These are phyloP conservation scores for Panaeolus cyanescens DNA, from an alignment of 768 basidiomycete genomes.

Conservation along the genomic window DNA sequence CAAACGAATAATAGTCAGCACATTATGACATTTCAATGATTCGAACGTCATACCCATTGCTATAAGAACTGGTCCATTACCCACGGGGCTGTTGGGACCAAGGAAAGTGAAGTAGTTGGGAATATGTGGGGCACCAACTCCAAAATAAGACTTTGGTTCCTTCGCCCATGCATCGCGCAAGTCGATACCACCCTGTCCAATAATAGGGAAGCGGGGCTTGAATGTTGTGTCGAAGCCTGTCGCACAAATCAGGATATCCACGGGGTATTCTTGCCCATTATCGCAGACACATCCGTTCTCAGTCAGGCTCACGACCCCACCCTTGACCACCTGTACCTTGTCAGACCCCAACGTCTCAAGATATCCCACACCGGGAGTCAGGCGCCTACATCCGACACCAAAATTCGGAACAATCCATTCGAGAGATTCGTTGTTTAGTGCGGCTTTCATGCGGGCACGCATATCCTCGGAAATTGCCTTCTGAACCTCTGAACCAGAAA, in stretches of 20 bases:
- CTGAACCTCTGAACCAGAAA: slow-evolving; percentile 33
- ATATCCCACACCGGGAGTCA: slow-evolving; percentile 50
- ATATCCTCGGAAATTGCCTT: slow-evolving; percentile 19
- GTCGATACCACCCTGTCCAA: slow-evolving; percentile 27
- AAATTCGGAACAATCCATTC: slow-evolving; percentile 33
- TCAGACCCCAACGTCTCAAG: slow-evolving; percentile 42
- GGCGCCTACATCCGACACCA: slow-evolving; percentile 29
- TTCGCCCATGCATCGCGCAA: slow-evolving; percentile 37
- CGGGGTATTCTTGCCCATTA: slow-evolving; percentile 29
- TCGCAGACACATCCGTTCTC: slow-evolving; percentile 39
- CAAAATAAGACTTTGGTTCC: slow-evolving; percentile 42
- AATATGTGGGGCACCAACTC: slow-evolving; percentile 42
- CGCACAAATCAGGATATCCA: slow-evolving; percentile 41
- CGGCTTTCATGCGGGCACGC: slow-evolving; percentile 36
- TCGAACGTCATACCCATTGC: slow-evolving; percentile 19
- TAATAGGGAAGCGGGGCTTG: neutral
- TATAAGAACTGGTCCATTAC: slow-evolving; percentile 28
- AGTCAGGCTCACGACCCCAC: slow-evolving; percentile 37
- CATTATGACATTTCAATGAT: too few relatives aligned
- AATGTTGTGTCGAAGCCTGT: slow-evolving; percentile 31
- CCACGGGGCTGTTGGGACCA: slow-evolving; percentile 36
- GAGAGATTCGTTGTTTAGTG: slow-evolving; percentile 42
- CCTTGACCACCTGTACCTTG: slow-evolving; percentile 48
- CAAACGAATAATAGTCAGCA: too few relatives aligned
- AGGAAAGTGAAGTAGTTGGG: slow-evolving; percentile 45